Base-by-base conservation (phyloP, 106 monocot genomes). In the Dendrobium officinale region DNA sequence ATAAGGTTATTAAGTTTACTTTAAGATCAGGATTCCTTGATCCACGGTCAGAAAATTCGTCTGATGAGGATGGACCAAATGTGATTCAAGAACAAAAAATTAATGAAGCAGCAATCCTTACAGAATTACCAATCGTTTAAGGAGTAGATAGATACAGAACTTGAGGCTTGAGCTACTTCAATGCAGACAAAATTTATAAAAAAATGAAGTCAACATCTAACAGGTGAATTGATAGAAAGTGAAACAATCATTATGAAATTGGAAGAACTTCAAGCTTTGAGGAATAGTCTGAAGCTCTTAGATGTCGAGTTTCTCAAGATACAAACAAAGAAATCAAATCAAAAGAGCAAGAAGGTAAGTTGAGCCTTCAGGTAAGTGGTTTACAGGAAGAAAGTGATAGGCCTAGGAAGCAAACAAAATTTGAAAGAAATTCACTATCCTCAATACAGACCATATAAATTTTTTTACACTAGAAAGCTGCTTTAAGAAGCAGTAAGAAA, bases 1-100 rank as follows among this genome's bases (percentile, higher is more conserved):
- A 37, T 37, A 1, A 0, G 37, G 37, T 37, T 37, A 37, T 2
- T 37, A 37, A 37, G 37, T 37, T 37, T 37, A 37, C 37, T 37
- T 91, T 83, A 47, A 87, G 84, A 68, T 92, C 91, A 75, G 83
- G 86, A 15, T 82, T 82, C 51, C 89, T 91, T 80, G 89, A 83
- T 81, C 89, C 89, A 27, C 86, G 84, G 42, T 87, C 85, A 54
- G 86, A 86, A n/a, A 76, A 87, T 54, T 70, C n/a, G 9, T 75
- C 61, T 66, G 78, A 83, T 61, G 44, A 78, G 24, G 24, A 78
- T 54, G 70, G 40, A 42, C 48, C 11, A 37, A 44, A 48, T n/a
- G 64, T 33, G 58, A 43, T 68, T 77, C 29, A 82, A 27, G 79
- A 73, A 72, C 29, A 58, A 20, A 43, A 33, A 37, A 37, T 37